Evolutionary conservation across 345 rosid species (phyloP), one percentile per base, ranked within the genome.

Genomic region (Eucalyptus erythrocorys): DNA sequence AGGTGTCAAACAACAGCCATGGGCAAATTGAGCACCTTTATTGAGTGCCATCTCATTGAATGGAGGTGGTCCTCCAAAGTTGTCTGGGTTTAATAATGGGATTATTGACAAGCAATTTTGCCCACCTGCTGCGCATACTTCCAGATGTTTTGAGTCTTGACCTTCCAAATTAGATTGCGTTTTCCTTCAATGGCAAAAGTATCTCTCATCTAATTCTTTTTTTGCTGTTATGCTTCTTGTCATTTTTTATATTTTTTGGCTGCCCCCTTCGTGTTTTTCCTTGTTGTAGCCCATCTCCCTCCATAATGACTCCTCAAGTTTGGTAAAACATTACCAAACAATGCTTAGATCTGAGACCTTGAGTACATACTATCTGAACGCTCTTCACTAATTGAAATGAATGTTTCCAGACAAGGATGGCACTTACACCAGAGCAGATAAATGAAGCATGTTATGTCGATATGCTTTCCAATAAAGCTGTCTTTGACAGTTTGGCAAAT

Each of bases 401-500:
- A 76, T 22, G 76, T 89, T 91, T 91, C 89, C 91, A 97, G 99
- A 95, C 92, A 88, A 94, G 99, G 91, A 94, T 88, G 90, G 97
- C 95, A 43, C 64, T 91, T 21, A 96, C 99, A 19, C 94, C 96
- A 8, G 96, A 97, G 91, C 95, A 96, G 93, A 97, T 97, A 91
- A 96, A 95, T 40, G 96, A 95, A 87, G 92, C 89, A 5, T 93
- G 96, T 88, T 90, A 94, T 87, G 99, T 96, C 51, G 98, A 96
- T 90, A 91, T 91, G 92, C 90, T 90, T 88, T 88, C 95, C 51
- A 96, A 96, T 89, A 97, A 96, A 91, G 96, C 94, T 87, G 99
- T 96, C 79, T 96, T 97, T 90, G 98, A 96, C 89, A 95, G 97
- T 89, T 89, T 96, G 92, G 93, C 91, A 86, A 96, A 96, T 86